Conservation (phyloP, 768 basidiomycete genomes). For the Naematelia encephala region DNA sequence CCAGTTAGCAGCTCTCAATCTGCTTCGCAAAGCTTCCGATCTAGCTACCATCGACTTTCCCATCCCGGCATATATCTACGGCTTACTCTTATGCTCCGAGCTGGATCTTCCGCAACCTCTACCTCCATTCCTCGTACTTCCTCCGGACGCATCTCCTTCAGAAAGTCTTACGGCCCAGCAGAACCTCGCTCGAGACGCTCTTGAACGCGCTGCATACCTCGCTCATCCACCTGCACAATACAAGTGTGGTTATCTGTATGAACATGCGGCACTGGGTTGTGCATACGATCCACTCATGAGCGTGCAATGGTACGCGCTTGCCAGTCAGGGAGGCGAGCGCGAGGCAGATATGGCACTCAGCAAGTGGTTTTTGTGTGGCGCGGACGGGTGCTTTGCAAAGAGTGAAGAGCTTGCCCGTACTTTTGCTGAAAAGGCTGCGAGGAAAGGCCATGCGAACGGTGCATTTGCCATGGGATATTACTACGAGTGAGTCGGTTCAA, state of each 20-base stretch:
- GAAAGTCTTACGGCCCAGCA: conserved; percentile 45
- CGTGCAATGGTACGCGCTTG: conserved; percentile 75
- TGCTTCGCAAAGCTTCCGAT: conserved; percentile 73
- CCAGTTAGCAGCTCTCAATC: conserved; percentile 61
- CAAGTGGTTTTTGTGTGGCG: conserved; percentile 96
- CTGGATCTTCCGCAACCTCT: conserved; percentile 64
- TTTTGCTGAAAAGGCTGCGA: conserved; percentile 75
- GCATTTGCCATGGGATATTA: conserved; percentile 98
- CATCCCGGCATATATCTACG: conserved; percentile 65
- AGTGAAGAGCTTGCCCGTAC: conserved; percentile 80
- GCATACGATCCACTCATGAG: conserved; percentile 82
- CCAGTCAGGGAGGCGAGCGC: conserved; percentile 73
- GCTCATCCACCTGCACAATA: conserved; percentile 78
- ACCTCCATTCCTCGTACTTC: conserved; percentile 57
- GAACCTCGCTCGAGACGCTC: conserved; percentile 67
- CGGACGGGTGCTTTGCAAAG: conserved; percentile 69
- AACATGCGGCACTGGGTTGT: conserved; percentile 80
- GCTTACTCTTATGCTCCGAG: conserved; percentile 79
- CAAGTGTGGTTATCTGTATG: conserved; percentile 87
- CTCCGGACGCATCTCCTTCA: conserved; percentile 52
- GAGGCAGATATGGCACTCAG: conserved; percentile 96
- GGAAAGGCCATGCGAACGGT: conserved; percentile 70
- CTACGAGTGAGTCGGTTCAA: conserved; percentile 56
- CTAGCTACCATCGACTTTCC: conserved; percentile 71
- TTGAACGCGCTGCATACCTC: conserved; percentile 81